Evolutionary conservation across 2,329 filamentous ascomycete species (phyloP), one percentile per base, ranked within the genome.

Genomic region (Ophiocordyceps camponoti-leonardi): DNA sequence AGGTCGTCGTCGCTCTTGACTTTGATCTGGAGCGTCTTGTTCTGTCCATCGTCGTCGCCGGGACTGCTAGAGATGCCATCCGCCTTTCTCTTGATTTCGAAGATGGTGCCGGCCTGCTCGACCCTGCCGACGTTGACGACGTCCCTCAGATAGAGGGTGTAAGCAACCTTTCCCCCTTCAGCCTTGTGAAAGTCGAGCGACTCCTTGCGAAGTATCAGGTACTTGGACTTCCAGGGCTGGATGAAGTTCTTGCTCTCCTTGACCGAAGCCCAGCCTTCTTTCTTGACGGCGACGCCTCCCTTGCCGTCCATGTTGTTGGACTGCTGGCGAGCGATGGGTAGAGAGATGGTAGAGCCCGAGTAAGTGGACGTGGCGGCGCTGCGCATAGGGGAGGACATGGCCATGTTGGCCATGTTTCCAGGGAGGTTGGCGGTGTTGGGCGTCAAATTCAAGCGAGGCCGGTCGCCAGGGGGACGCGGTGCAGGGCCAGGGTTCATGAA

Each of bases 401-500:
- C 81, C 71, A 90, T 77, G 56, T 81, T 83, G 48, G 81, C 82
- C 70, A 90, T 86, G 64, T 80, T 88, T 50, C 81, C 82, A 16
- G 82, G 78, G 20, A 85, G 70, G 60, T 80, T 85, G 55, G 78
- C 75, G 59, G 23, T 26, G 23, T 77, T 83, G 49, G 81, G 87
- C 40, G 83, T 86, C 49, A 93, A 73, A 56, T 81, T 80, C 53
- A 94, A 77, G 58, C 85, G 81, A 49, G 87, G 85, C 56, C 85
- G 79, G 58, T 92, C 85, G 49, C 75, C 81, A 19, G 90, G 92
- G 49, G 92, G 90, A 56, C 84, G 82, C 52, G 92, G 92, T 53
- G 92, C 90, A 55, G 92, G 90, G 52, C 92, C 87, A 50, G 92
- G 87, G 64, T 96, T 96, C 84, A 96, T 93, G 68, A 96, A 96